Conservation (phyloP, 2,329 filamentous ascomycete genomes). For the Pyrenochaeta sp. region DNA sequence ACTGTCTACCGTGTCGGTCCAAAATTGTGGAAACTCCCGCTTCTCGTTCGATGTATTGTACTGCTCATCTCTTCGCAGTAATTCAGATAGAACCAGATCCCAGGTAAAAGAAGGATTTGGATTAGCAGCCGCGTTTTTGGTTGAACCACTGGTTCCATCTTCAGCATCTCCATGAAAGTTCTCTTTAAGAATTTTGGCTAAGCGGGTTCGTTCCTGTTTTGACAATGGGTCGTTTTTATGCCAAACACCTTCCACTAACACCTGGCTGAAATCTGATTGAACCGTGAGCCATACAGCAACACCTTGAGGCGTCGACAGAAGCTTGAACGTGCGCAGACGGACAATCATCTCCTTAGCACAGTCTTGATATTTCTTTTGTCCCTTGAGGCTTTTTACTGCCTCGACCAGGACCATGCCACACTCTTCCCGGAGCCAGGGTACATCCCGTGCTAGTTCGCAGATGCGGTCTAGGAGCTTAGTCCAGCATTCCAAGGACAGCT, state of each 20-base stretch:
- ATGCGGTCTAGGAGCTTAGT: conserved; percentile 74
- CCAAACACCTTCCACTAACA: conserved; percentile 76
- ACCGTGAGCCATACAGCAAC: conserved; percentile 86
- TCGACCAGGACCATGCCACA: conserved; percentile 84
- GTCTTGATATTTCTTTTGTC: conserved; percentile 56
- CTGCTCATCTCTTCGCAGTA: conserved; percentile 35
- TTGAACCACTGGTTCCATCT: conserved; percentile 50
- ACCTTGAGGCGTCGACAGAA: conserved; percentile 84
- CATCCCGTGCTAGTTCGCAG: conserved; percentile 77
- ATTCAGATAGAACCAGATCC: conserved; percentile 73
- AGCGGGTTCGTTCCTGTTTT: conserved; percentile 69
- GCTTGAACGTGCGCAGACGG: conserved; percentile 67
- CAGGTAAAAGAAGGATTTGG: conserved; percentile 87
- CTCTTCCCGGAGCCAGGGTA: conserved; percentile 88
- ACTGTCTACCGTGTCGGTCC: conserved; percentile 88
- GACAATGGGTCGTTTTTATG: conserved; percentile 74
- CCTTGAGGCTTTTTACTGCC: conserved; percentile 65
- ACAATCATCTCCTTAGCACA: conserved; percentile 69
- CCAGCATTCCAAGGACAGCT: conserved; percentile 65
- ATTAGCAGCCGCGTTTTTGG: conserved; percentile 76
- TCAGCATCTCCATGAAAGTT: conserved; percentile 64
- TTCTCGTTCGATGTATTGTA: conserved; percentile 42
- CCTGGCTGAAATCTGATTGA: conserved; percentile 67
- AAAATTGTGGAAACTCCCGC: conserved; percentile 75
- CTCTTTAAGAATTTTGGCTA: conserved; percentile 83